Base-by-base conservation (phyloP, 139 green algal genomes). In the Raphidocelis subcapitata region DNA sequence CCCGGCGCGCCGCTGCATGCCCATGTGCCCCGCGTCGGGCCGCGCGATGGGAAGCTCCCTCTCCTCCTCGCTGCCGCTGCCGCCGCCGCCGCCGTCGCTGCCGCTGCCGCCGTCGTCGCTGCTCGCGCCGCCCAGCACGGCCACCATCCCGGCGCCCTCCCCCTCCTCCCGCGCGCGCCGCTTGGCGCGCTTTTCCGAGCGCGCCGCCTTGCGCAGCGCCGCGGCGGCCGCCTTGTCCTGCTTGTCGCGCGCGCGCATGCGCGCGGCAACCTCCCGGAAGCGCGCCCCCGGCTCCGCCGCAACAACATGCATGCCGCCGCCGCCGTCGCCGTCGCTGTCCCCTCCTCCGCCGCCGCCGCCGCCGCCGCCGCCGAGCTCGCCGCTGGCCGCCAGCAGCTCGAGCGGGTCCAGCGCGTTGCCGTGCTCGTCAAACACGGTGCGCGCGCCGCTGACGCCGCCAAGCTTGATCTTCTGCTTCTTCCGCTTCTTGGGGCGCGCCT, bases 371-470 rank as follows among this genome's bases (percentile, higher is more conserved):
- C 79, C 54, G 26, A 47, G 44, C 14, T 62, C 10, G 20, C 47
- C 71, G 28, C 60, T 14, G 0, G 46, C 47, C 0, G 83, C 87
- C 65, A 96, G 81, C 62, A 81, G 54, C 26, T 71, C 85, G 29
- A 94, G 77, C 14, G 91, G 84, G 46, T 91, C 80, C 55, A 88
- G n/a, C 1, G 80, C 83, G 49, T 81, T 26, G 1, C 89, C 91
- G 12, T 88, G 83, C 3, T 93, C 88, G 33, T 94, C 91, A 82
- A 97, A 96, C 26, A 97, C 88, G 21, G 86, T 74, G 15, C 88
- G 79, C 26, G 74, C 79, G 14, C 84, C 85, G 28, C 44, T 76
- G 44, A 67, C 69, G 0, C 14, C 51, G 14, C 79, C 74, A 23
- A 78, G 62, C 64, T 86, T 84, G 56, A 94, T 94, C 56, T 80